Evolutionary conservation across 192 early-diverging fungal species (phyloP).

Genomic region (Coemansia sp.): DNA sequence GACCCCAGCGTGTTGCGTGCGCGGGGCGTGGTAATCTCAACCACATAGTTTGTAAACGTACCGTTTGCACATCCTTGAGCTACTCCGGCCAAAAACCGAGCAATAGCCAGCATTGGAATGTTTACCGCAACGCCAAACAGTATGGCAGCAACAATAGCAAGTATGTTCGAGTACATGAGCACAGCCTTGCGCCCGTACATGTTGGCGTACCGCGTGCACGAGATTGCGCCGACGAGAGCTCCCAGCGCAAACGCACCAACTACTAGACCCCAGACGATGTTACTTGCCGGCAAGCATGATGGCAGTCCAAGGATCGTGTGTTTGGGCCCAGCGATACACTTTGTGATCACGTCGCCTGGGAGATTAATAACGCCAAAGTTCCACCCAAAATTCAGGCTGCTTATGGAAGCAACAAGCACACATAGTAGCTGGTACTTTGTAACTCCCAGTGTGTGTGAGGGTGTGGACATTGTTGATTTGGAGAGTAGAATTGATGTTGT

Average conservation of each 20-base stretch:
- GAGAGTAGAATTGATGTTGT: not conserved
- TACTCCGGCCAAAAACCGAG: conserved; percentile 69
- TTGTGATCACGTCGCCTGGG: conserved; percentile 52
- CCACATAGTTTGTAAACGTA: conserved; percentile 65
- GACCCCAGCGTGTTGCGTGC: conserved; percentile 67
- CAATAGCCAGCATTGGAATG: conserved; percentile 61
- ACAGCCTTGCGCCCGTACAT: conserved; percentile 61
- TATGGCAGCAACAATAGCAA: conserved; percentile 61
- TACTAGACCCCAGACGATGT: conserved; percentile 54
- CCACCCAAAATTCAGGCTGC: conserved; percentile 53
- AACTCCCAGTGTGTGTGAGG: conserved; percentile 34
- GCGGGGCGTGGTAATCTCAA: conserved; percentile 71
- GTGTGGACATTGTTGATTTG: conserved; percentile 1
- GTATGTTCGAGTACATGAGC: conserved; percentile 64
- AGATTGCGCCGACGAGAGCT: conserved; percentile 63
- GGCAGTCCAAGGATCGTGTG: conserved; percentile 27
- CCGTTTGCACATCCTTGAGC: conserved; percentile 64
- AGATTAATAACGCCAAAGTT: conserved; percentile 57
- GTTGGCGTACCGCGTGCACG: conserved; percentile 56
- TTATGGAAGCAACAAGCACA: conserved; percentile 33
- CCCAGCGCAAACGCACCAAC: conserved; percentile 61
- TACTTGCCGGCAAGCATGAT: conserved; percentile 32
- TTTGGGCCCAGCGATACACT: conserved; percentile 35
- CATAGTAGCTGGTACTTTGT: conserved; percentile 53
- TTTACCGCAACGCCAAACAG: conserved; percentile 59